These are phyloP conservation scores for Pelargonium cotyledonis DNA, from an alignment of 441 rosid species.

Conservation along the genomic window DNA sequence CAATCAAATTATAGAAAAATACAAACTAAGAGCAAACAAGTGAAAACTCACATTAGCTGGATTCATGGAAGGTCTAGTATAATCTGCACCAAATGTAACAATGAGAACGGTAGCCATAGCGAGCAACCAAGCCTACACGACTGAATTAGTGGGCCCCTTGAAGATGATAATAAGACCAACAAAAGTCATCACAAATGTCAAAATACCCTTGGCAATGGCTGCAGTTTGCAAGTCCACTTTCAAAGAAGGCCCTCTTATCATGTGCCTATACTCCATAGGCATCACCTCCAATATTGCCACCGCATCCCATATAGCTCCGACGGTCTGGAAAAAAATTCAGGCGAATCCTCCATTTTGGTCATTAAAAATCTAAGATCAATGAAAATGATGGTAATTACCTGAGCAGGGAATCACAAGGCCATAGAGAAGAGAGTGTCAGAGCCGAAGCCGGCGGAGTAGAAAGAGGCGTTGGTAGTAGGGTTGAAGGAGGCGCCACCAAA, in stretches of 20 bases:
- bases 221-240: constrained; percentile 62
- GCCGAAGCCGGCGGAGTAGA: constrained; percentile 73
- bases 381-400: constrained; percentile 33
- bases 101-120: constrained; percentile 24
- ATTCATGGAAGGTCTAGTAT: not conserved
- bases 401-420: constrained; percentile 83
- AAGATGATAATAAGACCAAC: constrained; percentile 52
- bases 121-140: constrained; percentile 50
- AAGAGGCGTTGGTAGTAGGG: constrained; percentile 66
- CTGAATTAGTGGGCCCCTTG: constrained; percentile 49
- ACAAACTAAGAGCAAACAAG: not conserved
- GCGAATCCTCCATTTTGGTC: no score
- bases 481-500: constrained; percentile 88
- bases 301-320: constrained; percentile 76
- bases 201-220: constrained; percentile 65
- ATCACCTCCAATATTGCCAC: constrained; percentile 60
- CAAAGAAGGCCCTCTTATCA: constrained; percentile 56
- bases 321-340: constrained; percentile 36
- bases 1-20: not conserved
- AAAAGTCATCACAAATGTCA: constrained; percentile 60
- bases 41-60: not conserved
- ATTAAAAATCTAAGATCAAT: no score
- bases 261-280: constrained; percentile 53
- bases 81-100: not conserved
- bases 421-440: constrained; percentile 65